Evolutionary conservation across 345 rosid species (phyloP).

Genomic region (Aegle marmelos): DNA sequence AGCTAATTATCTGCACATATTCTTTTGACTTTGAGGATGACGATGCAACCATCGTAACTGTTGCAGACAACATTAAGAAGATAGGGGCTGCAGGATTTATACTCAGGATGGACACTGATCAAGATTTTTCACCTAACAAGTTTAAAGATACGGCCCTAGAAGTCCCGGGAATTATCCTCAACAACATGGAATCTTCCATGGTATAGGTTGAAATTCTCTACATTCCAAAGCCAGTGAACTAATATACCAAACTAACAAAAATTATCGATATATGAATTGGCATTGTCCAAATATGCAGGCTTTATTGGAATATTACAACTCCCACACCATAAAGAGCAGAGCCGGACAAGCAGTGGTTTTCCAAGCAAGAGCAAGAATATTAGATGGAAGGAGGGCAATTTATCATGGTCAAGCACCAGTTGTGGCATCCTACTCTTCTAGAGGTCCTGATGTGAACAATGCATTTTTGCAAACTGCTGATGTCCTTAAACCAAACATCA

Average conservation of each 20-base stretch:
- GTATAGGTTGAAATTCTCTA: constrained; percentile 14
- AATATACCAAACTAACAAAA: not conserved
- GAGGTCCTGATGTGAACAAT: constrained; percentile 48
- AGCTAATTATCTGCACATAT: constrained; percentile 45
- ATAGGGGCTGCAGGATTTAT: constrained; percentile 54
- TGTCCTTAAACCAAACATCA: constrained; percentile 46
- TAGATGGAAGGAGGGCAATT: constrained; percentile 44
- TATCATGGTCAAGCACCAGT: constrained; percentile 37
- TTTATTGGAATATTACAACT: constrained; percentile 43
- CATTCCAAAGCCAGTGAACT: not conserved
- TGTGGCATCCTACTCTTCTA: constrained; percentile 48
- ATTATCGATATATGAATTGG: not conserved
- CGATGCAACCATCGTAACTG: constrained; percentile 32
- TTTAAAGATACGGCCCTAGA: constrained; percentile 34
- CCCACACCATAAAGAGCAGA: constrained; percentile 31
- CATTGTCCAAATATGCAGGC: constrained; percentile 24
- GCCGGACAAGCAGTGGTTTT: constrained; percentile 29
- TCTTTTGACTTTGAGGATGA: constrained; percentile 36
- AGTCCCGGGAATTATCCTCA: constrained; percentile 42
- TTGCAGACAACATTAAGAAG: constrained; percentile 35
- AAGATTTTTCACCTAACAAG: constrained; percentile 33
- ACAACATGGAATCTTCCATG: constrained; percentile 37
- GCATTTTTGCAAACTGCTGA: constrained; percentile 46
- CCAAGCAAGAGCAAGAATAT: constrained; percentile 39
- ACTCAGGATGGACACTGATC: constrained; percentile 38